Base-by-base conservation (phyloP, 345 rosid genomes). In the Luvunga scandens region DNA sequence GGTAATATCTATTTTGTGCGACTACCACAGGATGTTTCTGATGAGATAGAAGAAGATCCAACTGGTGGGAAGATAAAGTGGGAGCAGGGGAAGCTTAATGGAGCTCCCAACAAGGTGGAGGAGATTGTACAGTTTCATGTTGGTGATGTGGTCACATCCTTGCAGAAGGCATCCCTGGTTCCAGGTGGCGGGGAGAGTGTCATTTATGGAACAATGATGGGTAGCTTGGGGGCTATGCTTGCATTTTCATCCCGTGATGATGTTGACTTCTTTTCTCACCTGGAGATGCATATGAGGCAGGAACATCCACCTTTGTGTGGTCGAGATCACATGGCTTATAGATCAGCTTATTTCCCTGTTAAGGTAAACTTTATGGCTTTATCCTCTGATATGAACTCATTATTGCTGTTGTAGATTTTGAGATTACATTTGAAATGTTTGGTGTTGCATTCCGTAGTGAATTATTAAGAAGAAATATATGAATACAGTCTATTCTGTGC, bases 281-380 rank as follows among this genome's bases (percentile, higher is more conserved):
- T 94, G 80, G 99, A 94, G 92, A 96, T 96, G 99, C 95, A 94
- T 83, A 76, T 96, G 94, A 91, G 98, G 85, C 98, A 96, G 85
- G 98, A 92, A 69, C 81, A 91, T 87, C 99, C 99, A n/a, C 99
- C 99, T 27, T 86, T 96, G 84, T 94, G 97, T 60, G 95, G 97
- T 48, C 83, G 94, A 80, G 94, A 89, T 84, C 96, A 90, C 81
- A 92, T 94, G 94, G 94, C 97, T 69, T 94, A 86, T 81, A 83
- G 99, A 88, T 96, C 99, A 81, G 94, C 99, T 12, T 94, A 96
- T 86, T 96, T 94, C 48, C 99, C 98, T 1, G 99, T 96, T 66
- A 96, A 96, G 98, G 98, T 91, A 79, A 75, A 50, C 66, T 45
- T 45, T 45, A 45, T 13, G 50, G 50, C 22, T 64, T 28, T 27